Base-by-base conservation (phyloP, 2,329 filamentous ascomycete species). In the Cryphonectria parasitica region DNA sequence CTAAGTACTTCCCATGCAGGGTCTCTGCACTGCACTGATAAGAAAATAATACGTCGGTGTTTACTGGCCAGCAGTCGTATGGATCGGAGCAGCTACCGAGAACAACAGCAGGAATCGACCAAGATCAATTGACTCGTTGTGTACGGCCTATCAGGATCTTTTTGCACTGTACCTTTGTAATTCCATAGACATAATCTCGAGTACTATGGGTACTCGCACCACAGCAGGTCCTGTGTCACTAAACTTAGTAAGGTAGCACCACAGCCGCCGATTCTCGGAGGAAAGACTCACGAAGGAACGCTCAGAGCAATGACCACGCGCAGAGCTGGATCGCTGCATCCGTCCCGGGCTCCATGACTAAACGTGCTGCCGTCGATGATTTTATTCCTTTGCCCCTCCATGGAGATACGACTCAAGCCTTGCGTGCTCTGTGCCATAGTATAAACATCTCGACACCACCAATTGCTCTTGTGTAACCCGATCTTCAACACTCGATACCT, bases 21-120 rank as follows among this genome's bases (percentile, higher is more conserved):
- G 60, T n/a, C 60, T 62, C 36, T 62, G 60, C 60, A 2, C 34
- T 62, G 58, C 31, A 39, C 60, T 62, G 60, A 62, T 62, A 62
- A 62, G 60, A 25, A 62, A 22, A 62, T 15, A 62, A 39, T 39
- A 25, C 60, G 60, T 41, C n/a, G 8, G 34, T 39, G 60, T 10
- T 31, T 28, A 58, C 54, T 58, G 54, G 54, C 15, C 54, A 31
- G 54, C 15, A 58, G 25, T 58, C 31, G 25, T 58, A 31, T 58
- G 54, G 25, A 58, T 58, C 45, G 19, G 45, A 49, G 22, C 45
- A 10, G 45, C 19, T 22, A 49, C 45, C 45, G 45, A 49, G 22
- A 11, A n/a, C 45, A 49, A 49, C 45, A 49, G 45, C 22, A 49
- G 45, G 45, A n/a, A n/a, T n/a, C 22, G n/a, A 49, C 22, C 45